A percentile compares a stretch with the other conserved stretches of the same genome.
Evolutionary conservation across 2,329 filamentous ascomycete species (phyloP).

Genomic region (Monosporascus sp.): DNA sequence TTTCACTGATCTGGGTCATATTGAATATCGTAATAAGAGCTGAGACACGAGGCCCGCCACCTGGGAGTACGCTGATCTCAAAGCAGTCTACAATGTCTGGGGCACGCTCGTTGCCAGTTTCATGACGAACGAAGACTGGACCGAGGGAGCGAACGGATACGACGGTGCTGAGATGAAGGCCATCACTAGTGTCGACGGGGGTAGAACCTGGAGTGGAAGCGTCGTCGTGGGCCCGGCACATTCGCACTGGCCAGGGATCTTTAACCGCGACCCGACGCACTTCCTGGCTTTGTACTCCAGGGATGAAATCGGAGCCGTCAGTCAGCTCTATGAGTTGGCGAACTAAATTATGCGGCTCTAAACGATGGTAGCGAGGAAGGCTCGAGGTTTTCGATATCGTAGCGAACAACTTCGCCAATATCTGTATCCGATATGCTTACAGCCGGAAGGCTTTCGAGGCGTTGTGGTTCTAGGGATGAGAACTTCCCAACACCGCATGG

Average conservation of each 20-base stretch:
- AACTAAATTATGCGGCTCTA: slow-evolving; percentile 3
- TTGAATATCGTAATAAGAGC: too few species aligned
- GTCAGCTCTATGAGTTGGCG: slow-evolving; percentile 16
- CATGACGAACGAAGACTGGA: slow-evolving; percentile 37
- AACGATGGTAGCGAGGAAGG: too few species aligned
- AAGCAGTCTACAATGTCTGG: slow-evolving; percentile 32
- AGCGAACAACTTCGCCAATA: too few species aligned
- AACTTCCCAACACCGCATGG: too few species aligned
- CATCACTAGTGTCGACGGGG: slow-evolving; percentile 21
- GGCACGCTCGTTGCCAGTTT: slow-evolving; percentile 36
- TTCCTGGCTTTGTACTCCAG: slow-evolving; percentile 24
- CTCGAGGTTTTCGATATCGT: too few species aligned
- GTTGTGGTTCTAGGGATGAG: too few species aligned
- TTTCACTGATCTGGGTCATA: too few species aligned
- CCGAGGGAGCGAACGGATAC: slow-evolving; percentile 7
- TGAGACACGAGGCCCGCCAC: too few species aligned
- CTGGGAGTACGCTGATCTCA: background rate
- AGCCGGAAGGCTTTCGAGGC: too few species aligned
- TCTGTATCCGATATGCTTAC: too few species aligned
- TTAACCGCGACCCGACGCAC: slow-evolving; percentile 17
- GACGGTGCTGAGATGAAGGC: slow-evolving; percentile 28
- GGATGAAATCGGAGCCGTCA: slow-evolving; percentile 19
- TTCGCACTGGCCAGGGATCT: slow-evolving; percentile 28
- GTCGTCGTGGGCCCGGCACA: slow-evolving; percentile 19
- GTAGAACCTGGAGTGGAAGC: slow-evolving; percentile 18